Evolutionary conservation across 306 rosid species (phyloP), one percentile per base, ranked within the genome.

Genomic region (Gillenia trifoliata): DNA sequence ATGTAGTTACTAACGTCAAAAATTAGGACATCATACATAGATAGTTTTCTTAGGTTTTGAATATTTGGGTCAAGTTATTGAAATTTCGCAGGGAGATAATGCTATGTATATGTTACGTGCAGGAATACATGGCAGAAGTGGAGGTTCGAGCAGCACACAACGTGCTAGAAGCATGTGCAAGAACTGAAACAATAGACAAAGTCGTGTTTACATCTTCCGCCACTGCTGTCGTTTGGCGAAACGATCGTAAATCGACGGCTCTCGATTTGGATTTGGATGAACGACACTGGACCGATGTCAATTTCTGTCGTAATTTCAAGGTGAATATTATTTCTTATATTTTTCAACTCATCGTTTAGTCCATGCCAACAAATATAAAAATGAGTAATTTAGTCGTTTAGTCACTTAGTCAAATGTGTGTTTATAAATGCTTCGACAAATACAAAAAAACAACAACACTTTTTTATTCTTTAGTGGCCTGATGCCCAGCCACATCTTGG

Each of bases 111-210:
- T 62, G 66, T 62, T 20, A 1, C 11, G 61, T 59, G 28, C 60
- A 93, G 98, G 98, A 93, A 83, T 80, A 43, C 73, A 88, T 89
- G 90, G 88, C 81, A 15, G 98, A 93, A n/a, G 89, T 85, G 85
- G 98, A 93, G 86, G 92, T 91, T 10, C 89, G 98, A 73, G 98
- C 98, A 25, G 97, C 98, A 65, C 97, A 93, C 76, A 93, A 93
- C 68, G 98, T 93, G 75, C 81, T 93, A 0, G 98, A 93, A 86
- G 98, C 98, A 19, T 93, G 97, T 81, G 97, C 93, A 19, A 96
- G 90, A 23, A 89, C 90, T 2, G 96, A 93, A 20, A 91, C 96
- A 8, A 84, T 93, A 0, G 93, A 93, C 22, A 93, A 88, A 61
- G 96, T 93, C 6, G 83, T 93, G 20, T 91, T 93, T 81, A 84